phyloP scores from a whole-genome alignment of 2,329 filamentous ascomycete species.

The Penicillium sp. region DNA sequence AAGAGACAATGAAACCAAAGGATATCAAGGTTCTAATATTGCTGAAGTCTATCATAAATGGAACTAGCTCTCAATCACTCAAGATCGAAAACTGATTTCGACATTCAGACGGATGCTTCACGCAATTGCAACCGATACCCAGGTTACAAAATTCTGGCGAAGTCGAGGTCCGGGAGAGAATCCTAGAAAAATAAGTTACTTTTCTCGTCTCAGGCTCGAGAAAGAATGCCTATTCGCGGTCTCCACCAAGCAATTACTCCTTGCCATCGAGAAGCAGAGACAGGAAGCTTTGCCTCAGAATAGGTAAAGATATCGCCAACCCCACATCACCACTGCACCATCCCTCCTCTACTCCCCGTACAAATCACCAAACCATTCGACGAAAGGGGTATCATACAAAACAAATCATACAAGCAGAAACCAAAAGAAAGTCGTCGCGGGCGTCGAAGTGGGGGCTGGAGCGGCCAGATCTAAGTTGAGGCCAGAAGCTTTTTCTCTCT shows the following conservation, averaged over 20 bases:
- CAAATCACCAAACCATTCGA: constrained; percentile 10
- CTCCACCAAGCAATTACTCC: neutral
- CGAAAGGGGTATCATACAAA: constrained; percentile 13
- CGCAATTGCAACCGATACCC: neutral
- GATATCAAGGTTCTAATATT: neutral
- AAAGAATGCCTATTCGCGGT: neutral
- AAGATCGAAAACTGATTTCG: neutral
- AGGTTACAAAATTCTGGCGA: neutral
- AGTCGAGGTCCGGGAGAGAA: neutral
- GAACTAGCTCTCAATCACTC: neutral
- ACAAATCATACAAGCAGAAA: constrained; percentile 8
- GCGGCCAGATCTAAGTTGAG: neutral
- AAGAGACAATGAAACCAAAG: neutral
- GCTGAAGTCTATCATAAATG: neutral
- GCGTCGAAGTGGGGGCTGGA: neutral
- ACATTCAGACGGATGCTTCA: neutral
- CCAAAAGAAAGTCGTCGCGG: constrained; percentile 10
- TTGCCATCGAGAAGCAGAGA: neutral
- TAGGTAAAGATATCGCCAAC: neutral
- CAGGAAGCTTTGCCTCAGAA: neutral
- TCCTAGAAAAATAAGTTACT: constrained; percentile 6
- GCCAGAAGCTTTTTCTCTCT: constrained; percentile 23
- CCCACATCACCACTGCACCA: neutral
- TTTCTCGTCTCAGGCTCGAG: neutral
- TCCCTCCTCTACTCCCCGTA: neutral